Conservation (phyloP, 495 filamentous ascomycete species). For the Clohesyomyces aquaticus region DNA sequence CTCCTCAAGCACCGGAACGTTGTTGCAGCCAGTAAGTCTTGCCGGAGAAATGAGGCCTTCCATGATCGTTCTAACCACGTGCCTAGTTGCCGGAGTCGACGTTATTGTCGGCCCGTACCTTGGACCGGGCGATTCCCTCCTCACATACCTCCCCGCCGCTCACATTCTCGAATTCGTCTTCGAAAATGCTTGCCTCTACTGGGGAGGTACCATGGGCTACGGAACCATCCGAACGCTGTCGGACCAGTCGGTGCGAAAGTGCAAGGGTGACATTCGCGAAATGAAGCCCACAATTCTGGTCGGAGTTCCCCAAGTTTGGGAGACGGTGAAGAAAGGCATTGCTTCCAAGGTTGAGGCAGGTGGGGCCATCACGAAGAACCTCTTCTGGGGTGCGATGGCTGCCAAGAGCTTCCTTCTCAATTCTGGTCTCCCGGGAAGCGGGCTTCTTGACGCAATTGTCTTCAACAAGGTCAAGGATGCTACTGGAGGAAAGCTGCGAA, state of each 20-base stretch:
- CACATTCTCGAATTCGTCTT: slow-evolving; percentile 99
- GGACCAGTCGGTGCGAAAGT: slow-evolving; percentile 86
- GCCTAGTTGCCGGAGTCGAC: slow-evolving; percentile 80
- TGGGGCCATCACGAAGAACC: slow-evolving; percentile 69
- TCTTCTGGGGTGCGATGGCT: slow-evolving; percentile 92
- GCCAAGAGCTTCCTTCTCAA: slow-evolving; percentile 80
- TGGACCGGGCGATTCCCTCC: slow-evolving; percentile 79
- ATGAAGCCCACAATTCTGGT: slow-evolving; percentile 90
- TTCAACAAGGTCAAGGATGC: slow-evolving; percentile 54
- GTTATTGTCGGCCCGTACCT: slow-evolving; percentile 84
- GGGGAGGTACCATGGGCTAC: slow-evolving; percentile 97
- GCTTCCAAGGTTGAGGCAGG: slow-evolving; percentile 80
- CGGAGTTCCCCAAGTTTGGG: slow-evolving; percentile 96
- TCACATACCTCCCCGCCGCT: slow-evolving; percentile 91
- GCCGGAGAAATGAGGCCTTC: not conserved
- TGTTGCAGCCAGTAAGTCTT: slow-evolving; percentile 75
- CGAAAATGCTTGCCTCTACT: slow-evolving; percentile 88
- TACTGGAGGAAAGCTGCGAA: slow-evolving; percentile 48
- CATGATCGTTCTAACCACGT: slow-evolving; percentile 32
- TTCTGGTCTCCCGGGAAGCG: slow-evolving; percentile 73
- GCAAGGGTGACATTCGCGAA: slow-evolving; percentile 93
- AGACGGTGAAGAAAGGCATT: slow-evolving; percentile 97
- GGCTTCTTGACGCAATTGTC: slow-evolving; percentile 51
- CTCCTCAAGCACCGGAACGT: slow-evolving; percentile 87
- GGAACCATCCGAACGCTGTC: slow-evolving; percentile 93